Base-by-base conservation (phyloP, 2,329 filamentous ascomycete genomes). In the Trichophyton schoenleinii region DNA sequence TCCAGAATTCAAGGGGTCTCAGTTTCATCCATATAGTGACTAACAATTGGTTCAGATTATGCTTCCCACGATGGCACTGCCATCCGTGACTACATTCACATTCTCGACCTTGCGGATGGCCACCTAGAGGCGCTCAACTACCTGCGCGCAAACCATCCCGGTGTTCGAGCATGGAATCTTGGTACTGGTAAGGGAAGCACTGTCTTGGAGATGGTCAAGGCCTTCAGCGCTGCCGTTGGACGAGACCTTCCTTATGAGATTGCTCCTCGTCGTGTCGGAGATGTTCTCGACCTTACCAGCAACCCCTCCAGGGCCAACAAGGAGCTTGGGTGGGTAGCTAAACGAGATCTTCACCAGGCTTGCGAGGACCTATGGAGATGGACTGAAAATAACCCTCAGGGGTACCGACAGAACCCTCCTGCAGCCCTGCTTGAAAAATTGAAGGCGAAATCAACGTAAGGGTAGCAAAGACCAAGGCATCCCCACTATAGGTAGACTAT, bases 71-170 rank as follows among this genome's bases (percentile, higher is more conserved):
- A 96, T 73, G 91, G 91, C 66, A 96, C 91, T 60, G 89, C 90
- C 65, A 96, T 96, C 73, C 88, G 94, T 68, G 94, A 99, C 78
- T 99, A 99, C 81, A 96, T 99, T 75, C 91, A 96, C 80, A 89
- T 96, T 62, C 82, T 95, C 65, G 91, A 96, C 71, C 85, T 96
- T 25, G 89, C 91, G 53, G 83, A 83, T 65, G 91, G 91, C 64
- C 91, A 96, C 74, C 79, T 96, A 62, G 83, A 89, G 63, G 94
- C 95, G 22, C 86, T 99, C 68, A 91, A 94, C 78, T 89, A 95
- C 78, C 86, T 96, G 58, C 87, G 88, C 68, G 82, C 88, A 66
- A 79, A 92, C 67, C 83, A 90, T 69, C 92, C 94, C 18, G 94
- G 94, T 61, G 88, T 96, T 67, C 88, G 89, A 73, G 91, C 91